These are phyloP conservation scores for Orobanche coerulescens DNA, from an alignment of 257 asterid genomes.

Conservation along the genomic window DNA sequence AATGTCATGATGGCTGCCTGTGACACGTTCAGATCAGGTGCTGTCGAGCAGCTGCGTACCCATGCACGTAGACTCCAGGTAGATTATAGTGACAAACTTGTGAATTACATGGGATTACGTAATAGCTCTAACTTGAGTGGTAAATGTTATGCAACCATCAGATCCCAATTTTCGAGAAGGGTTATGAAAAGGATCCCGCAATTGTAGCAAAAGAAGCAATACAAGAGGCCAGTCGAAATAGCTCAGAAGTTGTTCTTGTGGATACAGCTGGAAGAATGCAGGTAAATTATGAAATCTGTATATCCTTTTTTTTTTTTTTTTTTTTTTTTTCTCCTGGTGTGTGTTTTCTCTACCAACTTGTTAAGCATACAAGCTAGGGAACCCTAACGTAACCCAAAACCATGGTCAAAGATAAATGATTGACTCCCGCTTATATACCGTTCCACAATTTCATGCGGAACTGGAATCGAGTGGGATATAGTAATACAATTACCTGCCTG, in stretches of 20 bases:
- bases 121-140: conserved; percentile 11
- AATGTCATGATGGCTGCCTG: conserved; percentile 98
- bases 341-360: no score
- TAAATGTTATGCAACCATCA: conserved; percentile 21
- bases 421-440: no score
- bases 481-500: no score
- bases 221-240: conserved; percentile 77
- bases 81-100: conserved; percentile 3
- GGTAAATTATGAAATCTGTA: conserved; percentile 41
- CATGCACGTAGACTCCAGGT: conserved; percentile 98
- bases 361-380: no score
- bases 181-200: conserved; percentile 96
- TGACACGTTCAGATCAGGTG: conserved; percentile 96
- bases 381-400: no score
- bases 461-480: no score
- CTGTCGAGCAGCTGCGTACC: conserved; percentile 97
- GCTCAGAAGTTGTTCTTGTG: conserved; percentile 91
- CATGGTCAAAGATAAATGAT: no score
- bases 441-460: no score
- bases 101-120: neutral
- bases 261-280: conserved; percentile 99
- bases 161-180: conserved; percentile 95
- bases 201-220: conserved; percentile 94
- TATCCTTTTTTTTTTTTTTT: no score
- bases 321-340: no score